Conservation (phyloP, 2,329 filamentous ascomycete genomes). For the Penicillium sp. region DNA sequence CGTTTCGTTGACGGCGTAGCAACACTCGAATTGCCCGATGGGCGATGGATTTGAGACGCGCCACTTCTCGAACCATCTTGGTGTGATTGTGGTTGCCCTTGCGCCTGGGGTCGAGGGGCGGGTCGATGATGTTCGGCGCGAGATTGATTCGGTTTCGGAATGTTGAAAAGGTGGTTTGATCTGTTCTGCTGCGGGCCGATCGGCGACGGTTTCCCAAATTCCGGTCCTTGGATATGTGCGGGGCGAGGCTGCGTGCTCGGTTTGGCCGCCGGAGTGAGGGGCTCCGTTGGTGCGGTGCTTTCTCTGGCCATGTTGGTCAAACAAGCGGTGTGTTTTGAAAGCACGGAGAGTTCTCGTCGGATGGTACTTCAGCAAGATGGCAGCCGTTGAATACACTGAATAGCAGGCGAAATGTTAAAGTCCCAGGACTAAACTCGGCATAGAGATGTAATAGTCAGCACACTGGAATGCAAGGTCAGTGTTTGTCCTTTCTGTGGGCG, state of each 20-base stretch:
- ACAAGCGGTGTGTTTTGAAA: constrained; percentile 17
- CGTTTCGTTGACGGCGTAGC: constrained; percentile 25
- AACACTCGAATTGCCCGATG: constrained; percentile 17
- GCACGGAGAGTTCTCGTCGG: not conserved
- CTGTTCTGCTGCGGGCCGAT: constrained; percentile 47
- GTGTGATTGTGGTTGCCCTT: constrained; percentile 5
- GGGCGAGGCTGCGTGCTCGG: constrained; percentile 34
- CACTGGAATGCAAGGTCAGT: constrained; percentile 1
- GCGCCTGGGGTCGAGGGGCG: constrained; percentile 22
- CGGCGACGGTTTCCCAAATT: constrained; percentile 59
- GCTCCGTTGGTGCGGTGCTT: constrained; percentile 44
- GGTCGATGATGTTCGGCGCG: constrained; percentile 51
- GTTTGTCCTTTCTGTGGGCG: not conserved
- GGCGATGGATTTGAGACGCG: constrained; percentile 18
- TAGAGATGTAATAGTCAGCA: not conserved
- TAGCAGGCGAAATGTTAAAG: not conserved
- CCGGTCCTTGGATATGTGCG: constrained; percentile 41
- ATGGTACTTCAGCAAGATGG: not conserved
- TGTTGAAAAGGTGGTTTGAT: constrained; percentile 49
- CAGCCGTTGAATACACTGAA: not conserved
- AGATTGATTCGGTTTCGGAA: constrained; percentile 48
- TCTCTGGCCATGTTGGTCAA: constrained; percentile 48
- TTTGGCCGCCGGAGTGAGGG: constrained; percentile 33
- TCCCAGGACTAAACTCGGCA: not conserved
- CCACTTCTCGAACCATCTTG: constrained; percentile 14